Evolutionary conservation across 2,329 filamentous ascomycete genomes (phyloP).

Genomic region (Daldinia eschscholtzii): DNA sequence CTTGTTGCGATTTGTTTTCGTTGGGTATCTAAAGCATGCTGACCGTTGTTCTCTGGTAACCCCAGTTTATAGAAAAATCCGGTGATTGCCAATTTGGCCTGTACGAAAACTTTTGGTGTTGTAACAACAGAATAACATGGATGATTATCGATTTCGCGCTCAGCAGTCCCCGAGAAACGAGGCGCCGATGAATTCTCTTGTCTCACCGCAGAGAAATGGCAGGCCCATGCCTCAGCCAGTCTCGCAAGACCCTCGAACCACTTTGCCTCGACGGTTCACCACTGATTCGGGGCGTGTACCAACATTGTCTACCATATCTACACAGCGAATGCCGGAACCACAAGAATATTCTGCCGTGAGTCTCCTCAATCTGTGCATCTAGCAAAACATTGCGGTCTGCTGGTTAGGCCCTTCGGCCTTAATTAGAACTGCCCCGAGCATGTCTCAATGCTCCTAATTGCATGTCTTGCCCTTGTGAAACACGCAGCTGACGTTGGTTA

Average conservation of each 20-base stretch:
- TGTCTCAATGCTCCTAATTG: slow-evolving; percentile 50
- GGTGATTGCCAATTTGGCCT: slow-evolving; percentile 54
- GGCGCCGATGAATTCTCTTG: slow-evolving; percentile 78
- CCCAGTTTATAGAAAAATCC: slow-evolving; percentile 55
- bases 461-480: slow-evolving; percentile 51
- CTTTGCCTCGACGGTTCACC: slow-evolving; percentile 91
- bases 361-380: slow-evolving; percentile 35
- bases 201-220: slow-evolving; percentile 79
- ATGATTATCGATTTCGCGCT: slow-evolving; percentile 82
- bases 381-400: slow-evolving; percentile 18
- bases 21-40: slow-evolving; percentile 31
- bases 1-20: slow-evolving; percentile 28
- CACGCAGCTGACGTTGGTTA: slow-evolving; percentile 47
- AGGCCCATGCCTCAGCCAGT: slow-evolving; percentile 71
- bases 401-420: slow-evolving; percentile 38
- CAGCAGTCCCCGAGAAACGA: slow-evolving; percentile 85
- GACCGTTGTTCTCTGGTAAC: slow-evolving; percentile 34
- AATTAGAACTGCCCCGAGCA: slow-evolving; percentile 41
- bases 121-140: slow-evolving; percentile 69
- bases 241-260: slow-evolving; percentile 77
- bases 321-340: slow-evolving; percentile 62
- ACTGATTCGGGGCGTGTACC: slow-evolving; percentile 88
- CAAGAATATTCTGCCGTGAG: slow-evolving; percentile 62
- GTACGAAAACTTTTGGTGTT: slow-evolving; percentile 58
- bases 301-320: slow-evolving; percentile 75